Base-by-base conservation (phyloP, 1,284 basidiomycete species). In the Waitea zeae region DNA sequence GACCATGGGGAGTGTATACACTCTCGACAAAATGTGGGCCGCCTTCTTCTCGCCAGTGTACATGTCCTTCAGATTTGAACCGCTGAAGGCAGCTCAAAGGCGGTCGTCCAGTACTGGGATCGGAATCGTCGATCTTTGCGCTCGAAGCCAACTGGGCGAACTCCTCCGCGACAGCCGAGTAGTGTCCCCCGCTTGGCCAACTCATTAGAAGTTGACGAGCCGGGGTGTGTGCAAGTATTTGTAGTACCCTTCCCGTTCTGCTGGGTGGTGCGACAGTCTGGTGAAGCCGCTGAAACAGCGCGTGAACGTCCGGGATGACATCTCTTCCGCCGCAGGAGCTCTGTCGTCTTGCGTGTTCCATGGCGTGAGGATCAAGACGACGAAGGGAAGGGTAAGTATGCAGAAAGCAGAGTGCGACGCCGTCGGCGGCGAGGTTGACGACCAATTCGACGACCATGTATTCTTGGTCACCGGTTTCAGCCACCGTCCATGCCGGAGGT, bases 81-180 rank as follows among this genome's bases (percentile, higher is more conserved):
- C 93, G 68, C 46, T 84, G 71, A 39, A 89, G 96, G 53, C 93
- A 98, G 56, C 78, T 90, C 33, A 92, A 95, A 56, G 82, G 81
- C 29, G 81, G 75, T 47, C 79, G 75, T 42, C 66, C 74, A 46
- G 62, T 60, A 50, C 62, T 54, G 39, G 61, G 49, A 50, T 46
- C 47, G 30, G 51, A 52, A 53, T 57, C 55, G 47, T 64, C 61
- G 49, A 86, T 73, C 47, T 80, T 67, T 17, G 92, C 80, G 36
- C 78, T 75, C 39, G 77, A 72, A 33, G 83, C 84, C 35, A 95
- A 66, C 44, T 70, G 70, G 34, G 81, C 77, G 49, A 89, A 87
- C 47, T 90, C 86, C 38, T 73, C 70, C n/a, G 78, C 70, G 33
- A 71, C 67, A 44, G 84, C 82, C 32, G 64, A 62, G 36, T 58